A percentile compares a stretch with the other conserved stretches of the same genome.
Conservation (phyloP, 805 yeast species). For the Metschnikowia cerradonensis region DNA sequence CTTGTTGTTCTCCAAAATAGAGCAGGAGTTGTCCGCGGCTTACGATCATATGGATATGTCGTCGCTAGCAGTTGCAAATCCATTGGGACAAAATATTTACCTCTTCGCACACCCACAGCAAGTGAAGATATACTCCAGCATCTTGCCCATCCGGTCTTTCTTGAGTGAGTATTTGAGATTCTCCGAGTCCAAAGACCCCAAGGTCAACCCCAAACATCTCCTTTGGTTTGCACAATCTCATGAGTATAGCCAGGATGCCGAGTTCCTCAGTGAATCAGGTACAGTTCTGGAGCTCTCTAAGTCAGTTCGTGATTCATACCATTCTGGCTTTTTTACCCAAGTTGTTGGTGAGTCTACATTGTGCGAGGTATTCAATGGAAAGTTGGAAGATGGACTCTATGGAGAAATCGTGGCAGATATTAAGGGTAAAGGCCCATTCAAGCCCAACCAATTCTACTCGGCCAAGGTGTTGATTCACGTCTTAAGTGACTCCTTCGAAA, state of each 20-base stretch:
- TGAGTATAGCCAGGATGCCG: conserved; percentile 1
- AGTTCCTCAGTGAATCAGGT: conserved; percentile 1
- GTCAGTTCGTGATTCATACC: not conserved
- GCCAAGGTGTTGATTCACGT: conserved; percentile 26
- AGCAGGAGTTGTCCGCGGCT: conserved; percentile 15
- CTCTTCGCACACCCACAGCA: conserved; percentile 17
- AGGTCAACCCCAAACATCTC: not conserved
- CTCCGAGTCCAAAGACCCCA: not conserved
- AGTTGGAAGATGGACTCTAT: not conserved
- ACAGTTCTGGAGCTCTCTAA: not conserved
- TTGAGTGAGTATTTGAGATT: conserved; percentile 4
- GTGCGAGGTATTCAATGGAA: conserved; percentile 5
- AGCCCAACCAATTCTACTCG: conserved; percentile 11
- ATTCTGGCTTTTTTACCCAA: not conserved
- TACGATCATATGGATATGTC: conserved; percentile 10
- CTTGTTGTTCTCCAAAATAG: conserved; percentile 25
- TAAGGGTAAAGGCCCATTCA: conserved; percentile 13
- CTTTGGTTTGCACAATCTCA: not conserved
- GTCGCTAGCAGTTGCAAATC: conserved; percentile 44
- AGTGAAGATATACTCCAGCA: conserved; percentile 2
- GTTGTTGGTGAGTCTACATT: not conserved
- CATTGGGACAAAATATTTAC: conserved; percentile 41
- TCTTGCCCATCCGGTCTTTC: conserved; percentile 17
- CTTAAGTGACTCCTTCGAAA: conserved; percentile 28
- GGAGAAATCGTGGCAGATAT: conserved; percentile 1